A percentile compares a stretch with the other conserved stretches of the same genome.
These are phyloP conservation scores for Scorias spongiosa DNA, from an alignment of 2,329 filamentous ascomycete genomes.

Conservation along the genomic window DNA sequence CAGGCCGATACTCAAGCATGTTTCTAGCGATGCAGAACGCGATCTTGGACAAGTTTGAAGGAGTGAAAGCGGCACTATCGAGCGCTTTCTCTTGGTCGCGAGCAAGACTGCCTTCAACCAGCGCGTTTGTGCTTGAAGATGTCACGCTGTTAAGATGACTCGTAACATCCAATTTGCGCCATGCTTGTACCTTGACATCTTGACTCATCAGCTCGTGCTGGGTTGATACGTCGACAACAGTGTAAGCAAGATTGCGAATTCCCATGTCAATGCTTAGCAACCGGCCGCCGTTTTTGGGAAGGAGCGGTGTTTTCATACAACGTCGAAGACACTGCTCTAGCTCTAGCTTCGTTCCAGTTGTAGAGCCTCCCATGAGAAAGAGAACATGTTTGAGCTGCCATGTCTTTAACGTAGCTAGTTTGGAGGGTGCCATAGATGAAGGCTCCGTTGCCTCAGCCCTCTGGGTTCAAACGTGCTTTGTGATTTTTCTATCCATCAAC, in stretches of 20 bases:
- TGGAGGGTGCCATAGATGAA: not conserved
- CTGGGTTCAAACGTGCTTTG: too few species aligned
- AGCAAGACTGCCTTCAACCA: not conserved
- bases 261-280: slow-evolving; percentile 75
- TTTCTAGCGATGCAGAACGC: slow-evolving; percentile 40
- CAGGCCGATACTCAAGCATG: slow-evolving; percentile 42
- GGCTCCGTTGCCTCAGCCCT: too few species aligned
- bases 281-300: slow-evolving; percentile 21
- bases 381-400: slow-evolving; percentile 44
- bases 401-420: slow-evolving; percentile 28
- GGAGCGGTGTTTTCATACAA: not conserved
- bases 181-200: not conserved
- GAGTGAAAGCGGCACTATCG: slow-evolving; percentile 21
- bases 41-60: slow-evolving; percentile 36
- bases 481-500: too few species aligned
- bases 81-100: not conserved
- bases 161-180: not conserved
- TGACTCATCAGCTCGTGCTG: not conserved
- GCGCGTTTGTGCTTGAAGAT: slow-evolving; percentile 19
- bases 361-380: slow-evolving; percentile 43
- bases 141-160: not conserved
- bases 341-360: slow-evolving; percentile 43
- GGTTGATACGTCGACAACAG: slow-evolving; percentile 28
- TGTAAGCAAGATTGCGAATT: slow-evolving; percentile 65
- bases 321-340: slow-evolving; percentile 24